These are phyloP conservation scores for Rhodotorula diobovata DNA, from an alignment of 768 basidiomycete species.

Conservation along the genomic window DNA sequence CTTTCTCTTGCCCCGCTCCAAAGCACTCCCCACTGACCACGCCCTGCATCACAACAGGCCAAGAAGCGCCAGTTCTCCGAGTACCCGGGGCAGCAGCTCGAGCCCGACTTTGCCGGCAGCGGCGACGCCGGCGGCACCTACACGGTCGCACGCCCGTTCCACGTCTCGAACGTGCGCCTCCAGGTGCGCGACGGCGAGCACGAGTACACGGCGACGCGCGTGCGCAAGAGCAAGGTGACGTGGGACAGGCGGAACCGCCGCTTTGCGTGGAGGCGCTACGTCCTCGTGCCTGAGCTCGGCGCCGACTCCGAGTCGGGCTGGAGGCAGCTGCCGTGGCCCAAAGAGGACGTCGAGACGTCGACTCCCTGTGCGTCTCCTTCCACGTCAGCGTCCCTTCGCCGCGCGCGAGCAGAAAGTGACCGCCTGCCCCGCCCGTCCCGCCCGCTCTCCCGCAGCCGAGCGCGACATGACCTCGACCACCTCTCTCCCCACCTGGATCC, in stretches of 20 bases:
- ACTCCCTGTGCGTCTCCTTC: not conserved
- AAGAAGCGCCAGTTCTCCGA: conserved; percentile 34
- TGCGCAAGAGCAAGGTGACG: conserved; percentile 21
- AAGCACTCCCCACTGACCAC: no score
- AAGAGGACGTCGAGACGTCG: conserved; percentile 18
- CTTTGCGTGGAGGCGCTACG: conserved; percentile 36
- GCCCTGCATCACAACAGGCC: conserved; percentile 9
- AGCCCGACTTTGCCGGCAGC: not conserved
- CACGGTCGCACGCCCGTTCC: conserved; percentile 23
- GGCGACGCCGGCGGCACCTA: conserved; percentile 19
- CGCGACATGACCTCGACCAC: conserved; percentile 8
- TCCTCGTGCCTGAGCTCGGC: conserved; percentile 26
- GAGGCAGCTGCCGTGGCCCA: conserved; percentile 33
- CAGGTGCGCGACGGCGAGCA: conserved; percentile 23
- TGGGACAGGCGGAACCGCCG: conserved; percentile 29
- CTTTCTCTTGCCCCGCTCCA: not conserved
- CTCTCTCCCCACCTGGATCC: conserved; percentile 16
- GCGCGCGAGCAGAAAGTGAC: not conserved
- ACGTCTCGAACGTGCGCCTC: conserved; percentile 39
- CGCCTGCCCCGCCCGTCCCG: not conserved
- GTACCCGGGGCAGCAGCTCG: conserved; percentile 34
- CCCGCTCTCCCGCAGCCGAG: not conserved
- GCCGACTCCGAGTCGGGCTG: conserved; percentile 17
- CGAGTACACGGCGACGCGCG: conserved; percentile 35
- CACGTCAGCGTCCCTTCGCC: not conserved